Evolutionary conservation across 495 filamentous ascomycete genomes (phyloP), one percentile per base, ranked within the genome.

Genomic region (Penicillium goetzii): DNA sequence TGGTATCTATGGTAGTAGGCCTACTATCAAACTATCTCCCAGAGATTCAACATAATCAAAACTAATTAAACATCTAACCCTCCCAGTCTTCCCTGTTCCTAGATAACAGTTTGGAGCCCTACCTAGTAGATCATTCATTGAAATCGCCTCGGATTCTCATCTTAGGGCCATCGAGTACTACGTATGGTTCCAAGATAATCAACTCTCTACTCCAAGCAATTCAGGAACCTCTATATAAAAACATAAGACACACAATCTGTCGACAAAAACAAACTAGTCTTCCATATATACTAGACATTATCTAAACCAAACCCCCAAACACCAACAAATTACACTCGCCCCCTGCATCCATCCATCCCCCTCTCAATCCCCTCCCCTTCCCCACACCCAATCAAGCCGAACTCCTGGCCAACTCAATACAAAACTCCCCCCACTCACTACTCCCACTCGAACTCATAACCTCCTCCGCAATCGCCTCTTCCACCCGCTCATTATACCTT

Each of bases 401-500:
- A 63, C 74, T 78, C 56, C 76, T 68, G 25, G 85, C 86, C 69
- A 88, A 70, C 64, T 80, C 78, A 63, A 85, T 78, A 65, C 84
- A 84, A 64, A 88, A 88, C 65, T 86, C 83, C 9, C 83, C 79
- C 78, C 84, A 87, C 12, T 84, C 82, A 38, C 68, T 69, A 0
- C 76, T 77, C 3, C 75, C 74, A 33, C 60, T 77, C 6, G 70
- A 68, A 26, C 75, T 59, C 50, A 80, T 74, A 33, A 80, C 76
- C 66, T 79, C 82, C 60, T 84, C 82, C 38, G 77, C 77, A 65
- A 89, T 83, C 32, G 80, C 80, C 53, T 88, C 83, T 65, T 88
- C 84, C 56, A 96, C 78, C 43, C 89, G 86, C 56, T 83, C 78
- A n/a, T 81, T 81, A 74, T 93, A 96, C 38, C 90, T 83, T 56